Conservation (phyloP, 2,329 filamentous ascomycete species). For the Xylariaceae sp. region DNA sequence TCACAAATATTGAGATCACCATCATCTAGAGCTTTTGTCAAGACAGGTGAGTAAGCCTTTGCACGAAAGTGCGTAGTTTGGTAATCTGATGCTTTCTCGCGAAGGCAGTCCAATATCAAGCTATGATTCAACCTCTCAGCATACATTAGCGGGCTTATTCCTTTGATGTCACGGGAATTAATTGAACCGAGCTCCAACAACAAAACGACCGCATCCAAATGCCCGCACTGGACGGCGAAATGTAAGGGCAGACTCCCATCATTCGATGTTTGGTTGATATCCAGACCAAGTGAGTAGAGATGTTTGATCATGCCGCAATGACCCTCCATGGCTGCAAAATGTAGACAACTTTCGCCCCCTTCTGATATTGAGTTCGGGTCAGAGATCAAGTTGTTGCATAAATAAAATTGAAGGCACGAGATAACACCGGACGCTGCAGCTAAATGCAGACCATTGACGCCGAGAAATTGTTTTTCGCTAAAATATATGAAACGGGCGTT, state of each 20-base stretch:
- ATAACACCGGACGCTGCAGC: not conserved
- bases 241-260: constrained; percentile 6
- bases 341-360: not conserved
- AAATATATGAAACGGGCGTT: not conserved
- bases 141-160: constrained; percentile 6
- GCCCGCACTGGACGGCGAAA: not conserved
- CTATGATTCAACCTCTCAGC: not conserved
- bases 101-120: not conserved
- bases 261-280: constrained; percentile 2
- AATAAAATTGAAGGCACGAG: not conserved
- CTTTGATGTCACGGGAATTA: not conserved
- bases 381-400: not conserved
- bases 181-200: constrained; percentile 1
- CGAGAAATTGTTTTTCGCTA: rapidly evolving
- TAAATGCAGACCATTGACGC: not conserved
- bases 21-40: too few relatives aligned
- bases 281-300: constrained; percentile 1
- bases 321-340: constrained; percentile 2
- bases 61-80: too few relatives aligned
- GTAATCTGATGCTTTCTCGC: not conserved
- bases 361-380: not conserved
- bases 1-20: too few relatives aligned
- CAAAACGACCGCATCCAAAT: not conserved
- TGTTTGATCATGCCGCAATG: not conserved
- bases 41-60: too few relatives aligned